Percentiles rank a stretch among this genome's conserved stretches.
phyloP scores from a whole-genome alignment of 2,329 filamentous ascomycete genomes.

The Sporothrix inflata region DNA sequence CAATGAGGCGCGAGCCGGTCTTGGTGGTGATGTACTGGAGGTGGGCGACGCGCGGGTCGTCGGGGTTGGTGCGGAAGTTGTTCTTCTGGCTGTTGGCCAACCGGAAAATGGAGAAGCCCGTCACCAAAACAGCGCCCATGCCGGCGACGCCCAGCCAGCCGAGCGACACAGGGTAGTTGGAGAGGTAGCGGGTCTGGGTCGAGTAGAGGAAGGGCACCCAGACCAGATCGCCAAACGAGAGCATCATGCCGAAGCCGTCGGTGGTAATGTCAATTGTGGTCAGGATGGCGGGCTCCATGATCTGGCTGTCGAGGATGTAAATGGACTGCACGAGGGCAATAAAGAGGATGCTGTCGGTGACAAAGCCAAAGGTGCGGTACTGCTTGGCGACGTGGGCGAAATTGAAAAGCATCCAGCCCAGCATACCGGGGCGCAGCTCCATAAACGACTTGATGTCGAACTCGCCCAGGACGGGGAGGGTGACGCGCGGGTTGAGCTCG shows the following conservation, averaged over 20 bases:
- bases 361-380: slow-evolving; percentile 78
- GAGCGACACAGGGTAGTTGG: slow-evolving; percentile 78
- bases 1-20: slow-evolving; percentile 77
- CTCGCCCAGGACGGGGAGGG: slow-evolving; percentile 76
- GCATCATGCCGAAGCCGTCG: slow-evolving; percentile 95
- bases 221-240: slow-evolving; percentile 86
- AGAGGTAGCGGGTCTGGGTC: slow-evolving; percentile 81
- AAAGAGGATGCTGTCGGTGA: slow-evolving; percentile 85
- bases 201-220: slow-evolving; percentile 94
- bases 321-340: slow-evolving; percentile 76
- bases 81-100: slow-evolving; percentile 96
- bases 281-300: slow-evolving; percentile 84
- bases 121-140: slow-evolving; percentile 67
- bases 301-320: slow-evolving; percentile 83
- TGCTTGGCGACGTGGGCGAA: slow-evolving; percentile 84
- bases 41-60: slow-evolving; percentile 76
- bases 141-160: slow-evolving; percentile 66
- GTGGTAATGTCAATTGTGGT: slow-evolving; percentile 94
- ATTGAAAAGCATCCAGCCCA: slow-evolving; percentile 87
- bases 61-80: slow-evolving; percentile 83
- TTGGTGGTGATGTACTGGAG: slow-evolving; percentile 86
- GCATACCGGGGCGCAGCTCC: slow-evolving; percentile 88
- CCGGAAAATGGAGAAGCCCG: slow-evolving; percentile 91
- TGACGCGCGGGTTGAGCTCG: slow-evolving; percentile 87
- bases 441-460: slow-evolving; percentile 89